Base-by-base conservation (phyloP, 768 basidiomycete genomes). In the Xerocomus spinulosus region DNA sequence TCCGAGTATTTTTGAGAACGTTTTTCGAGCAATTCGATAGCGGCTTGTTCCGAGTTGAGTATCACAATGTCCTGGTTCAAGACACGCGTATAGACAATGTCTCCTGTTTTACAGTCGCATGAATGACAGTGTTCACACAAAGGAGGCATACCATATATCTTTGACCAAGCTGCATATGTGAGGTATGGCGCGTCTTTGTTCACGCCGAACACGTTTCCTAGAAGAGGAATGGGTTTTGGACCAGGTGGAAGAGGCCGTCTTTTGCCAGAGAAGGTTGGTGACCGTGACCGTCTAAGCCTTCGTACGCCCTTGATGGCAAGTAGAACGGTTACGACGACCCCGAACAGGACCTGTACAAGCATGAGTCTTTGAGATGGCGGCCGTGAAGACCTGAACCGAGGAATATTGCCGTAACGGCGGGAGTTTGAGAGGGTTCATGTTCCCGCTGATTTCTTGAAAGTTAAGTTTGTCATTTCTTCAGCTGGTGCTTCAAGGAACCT, bases 1-100 rank as follows among this genome's bases (percentile, higher is more conserved):
- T 53, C 51, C 36, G 78, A 81, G 54, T 80, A 81, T 21, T 75
- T 75, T 13, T 71, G 60, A 35, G 78, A 73, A 25, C 75, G 71
- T 55, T 71, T 76, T 37, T 81, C 80, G 21, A 82, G 60, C 24
- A 82, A 62, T 42, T 78, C 77, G 18, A 67, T 66, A 17, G 71
- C 72, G 13, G 68, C 70, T 50, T 75, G 63, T 46, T 73, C 58
- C 57, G 70, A 71, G 62, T 75, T 80, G 42, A 83, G 58, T 40
- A 80, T 64, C 41, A 82, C 54, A 61, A 80, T 68, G 1, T 75
- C 66, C 47, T 74, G 70, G 29, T 70, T 68, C 44, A 81, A 61
- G 28, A 78, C 53, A 18, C 29, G 39, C 0, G 13, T 33, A 13
- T 51, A 32, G 8, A 53, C 24, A n/a, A 60, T 38, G 9, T 46